These are phyloP conservation scores for Volutella citrinella DNA, from an alignment of 2,329 filamentous ascomycete genomes.

Conservation along the genomic window DNA sequence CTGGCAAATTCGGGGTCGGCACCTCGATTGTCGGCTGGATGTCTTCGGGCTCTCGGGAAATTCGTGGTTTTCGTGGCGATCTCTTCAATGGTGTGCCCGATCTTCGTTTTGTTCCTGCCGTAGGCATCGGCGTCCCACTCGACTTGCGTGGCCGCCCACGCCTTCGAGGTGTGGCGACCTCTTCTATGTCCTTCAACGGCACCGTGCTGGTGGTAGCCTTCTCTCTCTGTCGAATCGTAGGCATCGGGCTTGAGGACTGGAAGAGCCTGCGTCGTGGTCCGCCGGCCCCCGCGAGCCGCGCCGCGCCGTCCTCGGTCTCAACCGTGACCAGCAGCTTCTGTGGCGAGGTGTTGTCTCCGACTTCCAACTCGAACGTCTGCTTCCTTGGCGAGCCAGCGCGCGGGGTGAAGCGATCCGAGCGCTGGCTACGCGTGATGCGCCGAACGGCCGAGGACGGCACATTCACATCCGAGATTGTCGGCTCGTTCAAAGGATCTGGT, in stretches of 20 bases:
- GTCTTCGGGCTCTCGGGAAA: constrained; percentile 21
- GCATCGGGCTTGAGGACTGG: constrained; percentile 40
- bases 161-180: constrained; percentile 35
- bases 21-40: constrained; percentile 27
- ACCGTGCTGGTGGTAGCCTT: constrained; percentile 48
- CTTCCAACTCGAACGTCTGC: constrained; percentile 55
- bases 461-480: constrained; percentile 28
- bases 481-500: constrained; percentile 48
- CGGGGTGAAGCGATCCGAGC: constrained; percentile 36
- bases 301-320: constrained; percentile 42
- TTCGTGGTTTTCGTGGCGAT: constrained; percentile 33
- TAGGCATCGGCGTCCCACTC: constrained; percentile 51
- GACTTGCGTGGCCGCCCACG: constrained; percentile 47
- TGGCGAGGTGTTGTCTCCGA: constrained; percentile 47
- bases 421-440: constrained; percentile 44
- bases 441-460: constrained; percentile 34
- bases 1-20: constrained; percentile 10
- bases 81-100: constrained; percentile 43
- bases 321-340: constrained; percentile 55
- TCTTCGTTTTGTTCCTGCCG: constrained; percentile 40
- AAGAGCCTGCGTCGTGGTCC: constrained; percentile 41
- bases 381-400: constrained; percentile 48
- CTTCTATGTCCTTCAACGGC: constrained; percentile 45
- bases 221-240: constrained; percentile 33
- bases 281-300: constrained; percentile 31